Percentiles rank a stretch among this genome's conserved stretches.
Conservation (phyloP, 2,329 filamentous ascomycete species). For the Aspergillus uvarum region DNA sequence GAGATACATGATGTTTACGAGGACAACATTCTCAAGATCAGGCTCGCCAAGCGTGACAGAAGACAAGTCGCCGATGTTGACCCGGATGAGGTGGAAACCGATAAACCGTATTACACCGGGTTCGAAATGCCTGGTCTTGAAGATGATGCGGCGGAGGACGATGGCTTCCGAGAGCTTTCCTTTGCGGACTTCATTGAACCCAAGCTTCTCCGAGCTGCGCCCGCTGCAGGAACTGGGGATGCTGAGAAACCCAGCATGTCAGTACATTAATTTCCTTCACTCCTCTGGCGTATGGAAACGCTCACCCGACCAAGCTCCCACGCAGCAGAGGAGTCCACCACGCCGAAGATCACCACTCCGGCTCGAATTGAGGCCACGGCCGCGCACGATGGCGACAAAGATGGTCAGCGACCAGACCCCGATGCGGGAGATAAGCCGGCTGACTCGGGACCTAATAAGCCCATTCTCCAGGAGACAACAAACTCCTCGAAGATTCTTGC, state of each 20-base stretch:
- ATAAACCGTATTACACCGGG: conserved; percentile 70
- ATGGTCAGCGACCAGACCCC: conserved; percentile 3
- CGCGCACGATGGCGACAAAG: neutral
- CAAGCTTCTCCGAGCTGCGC: conserved; percentile 58
- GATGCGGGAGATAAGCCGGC: neutral
- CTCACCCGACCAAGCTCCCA: conserved; percentile 34
- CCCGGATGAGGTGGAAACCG: conserved; percentile 57
- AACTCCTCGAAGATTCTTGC: neutral
- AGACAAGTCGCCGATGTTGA: conserved; percentile 51
- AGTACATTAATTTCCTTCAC: conserved; percentile 35
- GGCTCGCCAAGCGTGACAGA: conserved; percentile 69
- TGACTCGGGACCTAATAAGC: neutral
- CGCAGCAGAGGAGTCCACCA: conserved; percentile 25
- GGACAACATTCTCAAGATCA: conserved; percentile 57
- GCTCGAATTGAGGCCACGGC: conserved; percentile 3
- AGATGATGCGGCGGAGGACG: conserved; percentile 51
- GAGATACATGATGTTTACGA: conserved; percentile 59
- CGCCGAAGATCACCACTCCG: conserved; percentile 22
- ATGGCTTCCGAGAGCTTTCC: conserved; percentile 60
- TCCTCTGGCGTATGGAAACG: conserved; percentile 21
- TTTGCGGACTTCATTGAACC: conserved; percentile 68
- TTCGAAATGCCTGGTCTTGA: conserved; percentile 72
- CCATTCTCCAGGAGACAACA: neutral
- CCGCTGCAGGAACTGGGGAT: conserved; percentile 28
- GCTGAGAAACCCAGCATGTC: conserved; percentile 38